These are phyloP conservation scores for Limtongia smithiae DNA, from an alignment of 805 yeast species.

Conservation along the genomic window DNA sequence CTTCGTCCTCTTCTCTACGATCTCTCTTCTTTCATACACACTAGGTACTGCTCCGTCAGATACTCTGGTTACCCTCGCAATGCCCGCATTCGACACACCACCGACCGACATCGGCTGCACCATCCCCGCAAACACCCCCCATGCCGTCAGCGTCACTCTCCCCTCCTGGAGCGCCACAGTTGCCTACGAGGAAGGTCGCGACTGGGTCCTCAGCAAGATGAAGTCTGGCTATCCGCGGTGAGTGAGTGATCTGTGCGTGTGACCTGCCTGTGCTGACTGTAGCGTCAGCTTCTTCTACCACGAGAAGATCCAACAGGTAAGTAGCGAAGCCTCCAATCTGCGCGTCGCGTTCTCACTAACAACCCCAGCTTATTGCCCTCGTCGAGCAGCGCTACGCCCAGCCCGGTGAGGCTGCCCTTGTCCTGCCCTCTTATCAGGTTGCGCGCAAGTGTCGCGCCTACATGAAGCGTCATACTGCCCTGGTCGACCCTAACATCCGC, in stretches of 20 bases:
- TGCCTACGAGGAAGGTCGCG: constrained; percentile 88
- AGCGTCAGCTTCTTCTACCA: constrained; percentile 42
- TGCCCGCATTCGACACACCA: constrained; percentile 27
- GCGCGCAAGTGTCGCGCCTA: constrained; percentile 86
- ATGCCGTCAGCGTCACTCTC: constrained; percentile 90
- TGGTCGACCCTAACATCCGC: constrained; percentile 40
- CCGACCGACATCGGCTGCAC: constrained; percentile 62
- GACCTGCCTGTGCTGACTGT: constrained; percentile 26
- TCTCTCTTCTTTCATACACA: not conserved
- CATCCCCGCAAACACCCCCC: constrained; percentile 84
- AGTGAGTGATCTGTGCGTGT: constrained; percentile 55
- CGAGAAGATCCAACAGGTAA: constrained; percentile 38
- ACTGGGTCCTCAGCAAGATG: constrained; percentile 73
- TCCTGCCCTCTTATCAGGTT: constrained; percentile 71
- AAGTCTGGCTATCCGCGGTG: constrained; percentile 86
- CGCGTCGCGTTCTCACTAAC: not conserved
- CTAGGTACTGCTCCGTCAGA: too few relatives aligned
- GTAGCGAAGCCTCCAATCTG: not conserved
- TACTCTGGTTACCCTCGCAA: too few relatives aligned
- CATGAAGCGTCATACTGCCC: constrained; percentile 42
- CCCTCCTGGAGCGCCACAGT: constrained; percentile 95
- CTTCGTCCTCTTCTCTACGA: not conserved
- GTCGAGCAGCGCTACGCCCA: constrained; percentile 71
- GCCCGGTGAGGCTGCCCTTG: constrained; percentile 67
- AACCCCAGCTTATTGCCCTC: constrained; percentile 14